Percentiles rank a stretch among this genome's conserved stretches.
Evolutionary conservation across 2,329 filamentous ascomycete species (phyloP).

Genomic region (Sphaerulina musiva): DNA sequence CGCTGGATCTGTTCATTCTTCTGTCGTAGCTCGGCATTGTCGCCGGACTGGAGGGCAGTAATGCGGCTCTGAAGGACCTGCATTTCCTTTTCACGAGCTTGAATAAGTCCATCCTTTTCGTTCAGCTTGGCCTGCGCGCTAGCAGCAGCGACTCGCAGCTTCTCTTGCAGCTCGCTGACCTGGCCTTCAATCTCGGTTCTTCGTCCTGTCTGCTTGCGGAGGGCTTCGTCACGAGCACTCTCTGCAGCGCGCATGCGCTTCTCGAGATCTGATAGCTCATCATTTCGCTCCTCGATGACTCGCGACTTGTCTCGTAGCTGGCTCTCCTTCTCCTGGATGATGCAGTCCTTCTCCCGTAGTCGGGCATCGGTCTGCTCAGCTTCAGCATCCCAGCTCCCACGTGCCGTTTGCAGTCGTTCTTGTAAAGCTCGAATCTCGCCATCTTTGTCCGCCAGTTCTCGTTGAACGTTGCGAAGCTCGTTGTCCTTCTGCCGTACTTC

Average conservation of each 20-base stretch:
- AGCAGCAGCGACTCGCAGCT: constrained; percentile 40
- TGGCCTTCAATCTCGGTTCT: constrained; percentile 43
- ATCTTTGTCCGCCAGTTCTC: constrained; percentile 34
- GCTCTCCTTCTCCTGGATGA: constrained; percentile 65
- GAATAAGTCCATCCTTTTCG: constrained; percentile 37
- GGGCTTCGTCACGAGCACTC: constrained; percentile 24
- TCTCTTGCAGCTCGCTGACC: constrained; percentile 45
- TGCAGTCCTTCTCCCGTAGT: constrained; percentile 34
- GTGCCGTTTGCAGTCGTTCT: constrained; percentile 34
- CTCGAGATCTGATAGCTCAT: constrained; percentile 51
- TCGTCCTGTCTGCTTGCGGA: constrained; percentile 48
- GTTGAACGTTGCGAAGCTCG: constrained; percentile 57
- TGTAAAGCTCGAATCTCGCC: constrained; percentile 34
- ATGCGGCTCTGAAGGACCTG: constrained; percentile 31
- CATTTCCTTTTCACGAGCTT: constrained; percentile 39
- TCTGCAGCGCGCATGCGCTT: constrained; percentile 28
- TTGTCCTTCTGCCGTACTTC: constrained; percentile 30
- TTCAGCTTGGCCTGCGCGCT: constrained; percentile 39
- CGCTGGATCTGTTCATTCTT: constrained; percentile 33
- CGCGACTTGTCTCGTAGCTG: constrained; percentile 71
- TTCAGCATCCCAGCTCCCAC: constrained; percentile 36
- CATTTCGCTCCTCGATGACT: constrained; percentile 64
- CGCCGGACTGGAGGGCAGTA: constrained; percentile 27
- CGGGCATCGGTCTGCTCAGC: constrained; percentile 34
- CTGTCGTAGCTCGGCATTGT: constrained; percentile 28